Base-by-base conservation (phyloP, 108 stramenopile genomes). In the Asterionellopsis glacialis region DNA sequence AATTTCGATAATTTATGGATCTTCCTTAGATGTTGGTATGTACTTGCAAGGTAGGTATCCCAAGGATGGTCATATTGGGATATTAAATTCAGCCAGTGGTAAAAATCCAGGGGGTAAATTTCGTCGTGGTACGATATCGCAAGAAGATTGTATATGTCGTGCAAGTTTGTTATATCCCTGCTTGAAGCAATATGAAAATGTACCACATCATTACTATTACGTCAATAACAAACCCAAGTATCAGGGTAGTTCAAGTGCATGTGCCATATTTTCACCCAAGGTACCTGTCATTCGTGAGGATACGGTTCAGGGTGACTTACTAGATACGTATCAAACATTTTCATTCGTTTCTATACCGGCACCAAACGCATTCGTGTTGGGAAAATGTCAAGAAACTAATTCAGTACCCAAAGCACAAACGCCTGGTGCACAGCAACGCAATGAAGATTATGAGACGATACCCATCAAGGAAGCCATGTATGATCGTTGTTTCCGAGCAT, bases 211-310 rank as follows among this genome's bases (percentile, higher is more conserved):
- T 9, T 61, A 48, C 27, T 61, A 61, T 23, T 18, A 18, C 5
- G 50, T 61, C 5, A 61, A 61, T 21, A 66, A 64, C 53, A 73
- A 74, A 57, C 69, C 73, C 11, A 74, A 62, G 38, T 76, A 73
- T 49, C 55, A 57, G 55, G 54, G 42, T 11, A 22, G 33, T 51
- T 49, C 14, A 13, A 43, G 7, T 1, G 33, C 33, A 25, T 59
- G 42, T 53, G 48, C 59, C 58, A 66, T 68, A n/a, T 57, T 45
- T 49, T 19, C 45, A 24, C 21, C 65, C 55, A 52, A 62, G 49
- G 77, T 79, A 18, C 77, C 77, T 23, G 70, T 79, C n/a, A 72
- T 79, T 4, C 58, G 77, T 55, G 66, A 72, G 63, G 77, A 79
- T 41, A 65, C 70, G 1, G 74, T 75, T 6, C 63, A 14, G 55